Evolutionary conservation across 2,329 filamentous ascomycete genomes (phyloP).

Genomic region (Lachnellula subtilissima): DNA sequence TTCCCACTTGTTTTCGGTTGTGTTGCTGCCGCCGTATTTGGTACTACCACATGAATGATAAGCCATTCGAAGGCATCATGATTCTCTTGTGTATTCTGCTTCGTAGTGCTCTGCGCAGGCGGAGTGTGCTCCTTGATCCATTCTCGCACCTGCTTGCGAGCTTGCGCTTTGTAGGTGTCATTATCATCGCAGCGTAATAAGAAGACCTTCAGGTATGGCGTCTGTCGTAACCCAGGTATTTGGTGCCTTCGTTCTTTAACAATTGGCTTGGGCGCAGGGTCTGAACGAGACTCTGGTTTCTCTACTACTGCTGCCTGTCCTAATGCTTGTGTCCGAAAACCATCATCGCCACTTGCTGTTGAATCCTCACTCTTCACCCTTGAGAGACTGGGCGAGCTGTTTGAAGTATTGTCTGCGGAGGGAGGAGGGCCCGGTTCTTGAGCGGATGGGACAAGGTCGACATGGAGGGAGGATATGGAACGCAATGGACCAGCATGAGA

Average conservation of each 20-base stretch:
- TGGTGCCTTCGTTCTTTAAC: slow-evolving; percentile 73
- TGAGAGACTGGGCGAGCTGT: slow-evolving; percentile 29
- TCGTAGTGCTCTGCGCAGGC: slow-evolving; percentile 47
- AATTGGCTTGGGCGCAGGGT: slow-evolving; percentile 17
- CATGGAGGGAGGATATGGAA: slow-evolving; percentile 87
- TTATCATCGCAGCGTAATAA: slow-evolving; percentile 92
- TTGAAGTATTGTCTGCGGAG: slow-evolving; percentile 32
- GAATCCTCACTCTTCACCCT: slow-evolving; percentile 35
- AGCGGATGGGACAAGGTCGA: slow-evolving; percentile 68
- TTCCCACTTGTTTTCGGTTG: slow-evolving; percentile 64
- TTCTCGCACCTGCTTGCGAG: slow-evolving; percentile 74
- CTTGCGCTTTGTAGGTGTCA: slow-evolving; percentile 80
- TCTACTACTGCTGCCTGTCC: slow-evolving; percentile 33
- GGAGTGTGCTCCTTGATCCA: slow-evolving; percentile 81
- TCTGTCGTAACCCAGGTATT: slow-evolving; percentile 87
- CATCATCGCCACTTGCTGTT: slow-evolving; percentile 44
- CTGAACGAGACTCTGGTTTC: slow-evolving; percentile 20
- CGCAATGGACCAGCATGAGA: slow-evolving; percentile 85
- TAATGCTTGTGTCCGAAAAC: slow-evolving; percentile 54
- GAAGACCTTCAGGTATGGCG: slow-evolving; percentile 88
- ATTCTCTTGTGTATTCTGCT: slow-evolving; percentile 70
- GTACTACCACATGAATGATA: slow-evolving; percentile 85
- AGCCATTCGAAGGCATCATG: slow-evolving; percentile 97
- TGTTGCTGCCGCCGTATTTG: slow-evolving; percentile 74
- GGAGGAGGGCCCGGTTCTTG: slow-evolving; percentile 39